These are phyloP conservation scores for Lentinula lateritia DNA, from an alignment of 768 basidiomycete genomes.

Conservation along the genomic window DNA sequence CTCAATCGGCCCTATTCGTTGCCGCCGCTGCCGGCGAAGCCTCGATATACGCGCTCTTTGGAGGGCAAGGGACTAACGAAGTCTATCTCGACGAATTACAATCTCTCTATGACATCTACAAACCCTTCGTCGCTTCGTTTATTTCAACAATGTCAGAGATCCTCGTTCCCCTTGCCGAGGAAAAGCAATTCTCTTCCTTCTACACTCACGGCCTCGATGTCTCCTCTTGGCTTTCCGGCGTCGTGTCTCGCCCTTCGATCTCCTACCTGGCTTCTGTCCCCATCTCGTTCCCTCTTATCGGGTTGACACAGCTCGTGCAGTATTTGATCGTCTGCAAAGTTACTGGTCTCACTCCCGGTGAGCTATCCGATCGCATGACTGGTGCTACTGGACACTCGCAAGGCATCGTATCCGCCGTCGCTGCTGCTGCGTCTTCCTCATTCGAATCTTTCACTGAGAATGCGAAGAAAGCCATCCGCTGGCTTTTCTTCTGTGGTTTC, in stretches of 20 bases:
- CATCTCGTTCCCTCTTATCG: conserved; percentile 92
- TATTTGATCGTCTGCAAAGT: conserved; percentile 81
- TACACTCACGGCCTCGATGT: conserved; percentile 83
- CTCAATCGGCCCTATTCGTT: conserved; percentile 63
- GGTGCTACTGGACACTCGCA: conserved; percentile 98
- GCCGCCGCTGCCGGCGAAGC: conserved; percentile 59
- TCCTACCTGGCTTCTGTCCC: conserved; percentile 91
- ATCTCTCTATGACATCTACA: conserved; percentile 86
- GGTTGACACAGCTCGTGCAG: conserved; percentile 91
- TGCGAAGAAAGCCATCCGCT: conserved; percentile 77
- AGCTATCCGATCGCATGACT: conserved; percentile 68
- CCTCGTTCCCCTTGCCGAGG: conserved; percentile 64
- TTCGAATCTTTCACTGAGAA: conserved; percentile 74
- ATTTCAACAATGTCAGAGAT: conserved; percentile 61
- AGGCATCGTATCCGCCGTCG: conserved; percentile 92
- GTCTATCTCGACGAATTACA: conserved; percentile 97
- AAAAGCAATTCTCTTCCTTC: conserved; percentile 46
- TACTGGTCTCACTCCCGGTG: conserved; percentile 68
- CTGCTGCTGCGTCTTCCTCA: conserved; percentile 73
- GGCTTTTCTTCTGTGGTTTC: conserved; percentile 91
- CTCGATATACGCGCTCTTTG: conserved; percentile 88
- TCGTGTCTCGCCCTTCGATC: conserved; percentile 64
- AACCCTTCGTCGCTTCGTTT: conserved; percentile 76
- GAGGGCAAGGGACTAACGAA: conserved; percentile 97
- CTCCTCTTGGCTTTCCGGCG: conserved; percentile 76